Base-by-base conservation (phyloP, 139 green algal genomes). In the Edaphochlamys debaryana region DNA sequence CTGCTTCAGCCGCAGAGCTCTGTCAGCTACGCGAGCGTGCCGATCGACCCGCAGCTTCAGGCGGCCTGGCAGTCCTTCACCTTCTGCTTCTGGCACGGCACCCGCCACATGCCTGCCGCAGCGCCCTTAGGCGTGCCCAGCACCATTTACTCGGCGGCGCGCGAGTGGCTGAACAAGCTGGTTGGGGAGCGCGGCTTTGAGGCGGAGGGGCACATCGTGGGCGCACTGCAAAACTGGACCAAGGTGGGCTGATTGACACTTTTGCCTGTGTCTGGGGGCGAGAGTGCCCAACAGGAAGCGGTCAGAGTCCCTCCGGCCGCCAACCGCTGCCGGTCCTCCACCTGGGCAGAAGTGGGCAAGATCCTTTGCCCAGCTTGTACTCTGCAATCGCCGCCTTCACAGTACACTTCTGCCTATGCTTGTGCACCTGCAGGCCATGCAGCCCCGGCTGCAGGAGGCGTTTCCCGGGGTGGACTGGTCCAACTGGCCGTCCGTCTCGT, bases 51-150 rank as follows among this genome's bases (percentile, higher is more conserved):
- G 60, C 75, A 81, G 75, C 75, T 81, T 19, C 30, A 41, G 1
- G 60, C 60, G 34, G 75, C 75, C 27, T 81, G 75, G 75, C 60
- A 62, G 40, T 63, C 60, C 75, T 81, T 81, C 75, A 81, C 75
- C 60, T 81, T 64, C 75, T 62, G 60, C 60, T 81, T 81, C 75
- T 81, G 75, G 75, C 75, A 81, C 60, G 75, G 75, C 22, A 72
- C 60, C 4, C 40, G 60, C 4, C 75, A 81, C 60, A 58, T 81
- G 60, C 60, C 75, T 2, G 40, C 75, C 19, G 38, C 29, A 23
- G 37, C 75, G 30, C 42, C 75, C 7, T 60, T 37, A 3, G 73
- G 68, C 27, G 54, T 41, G 25, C 19, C 56, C 20, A 36, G 60
- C 7, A 41, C 60, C 34, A 48, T 20, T 5, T 81, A 81, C 75